phyloP scores from a whole-genome alignment of 805 yeast genomes.

The Pichia californica region DNA sequence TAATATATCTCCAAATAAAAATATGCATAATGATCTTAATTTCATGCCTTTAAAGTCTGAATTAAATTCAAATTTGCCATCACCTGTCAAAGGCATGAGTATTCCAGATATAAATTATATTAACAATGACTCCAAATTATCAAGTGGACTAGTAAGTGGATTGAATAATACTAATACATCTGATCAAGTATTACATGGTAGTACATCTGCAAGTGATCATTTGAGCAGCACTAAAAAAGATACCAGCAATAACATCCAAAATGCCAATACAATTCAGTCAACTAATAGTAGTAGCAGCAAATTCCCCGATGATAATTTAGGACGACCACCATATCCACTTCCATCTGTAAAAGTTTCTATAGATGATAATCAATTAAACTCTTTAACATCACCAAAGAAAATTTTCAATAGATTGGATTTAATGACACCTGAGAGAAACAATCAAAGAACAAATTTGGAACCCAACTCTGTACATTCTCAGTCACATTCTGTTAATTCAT shows the following conservation, averaged over 20 bases:
- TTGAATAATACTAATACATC: slow-evolving; percentile 18
- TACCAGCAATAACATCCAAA: too few relatives aligned
- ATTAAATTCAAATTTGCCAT: slow-evolving; percentile 7
- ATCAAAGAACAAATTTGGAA: slow-evolving; percentile 22
- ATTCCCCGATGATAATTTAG: not conserved
- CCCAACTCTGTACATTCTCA: slow-evolving; percentile 29
- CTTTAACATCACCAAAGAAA: slow-evolving; percentile 28
- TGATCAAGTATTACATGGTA: slow-evolving; percentile 6
- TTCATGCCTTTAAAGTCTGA: slow-evolving; percentile 17
- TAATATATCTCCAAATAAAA: slow-evolving; percentile 1
- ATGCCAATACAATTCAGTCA: not conserved
- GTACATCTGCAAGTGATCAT: not conserved
- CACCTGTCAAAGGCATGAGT: slow-evolving; percentile 15
- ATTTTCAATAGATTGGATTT: slow-evolving; percentile 49
- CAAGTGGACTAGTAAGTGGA: slow-evolving; percentile 12
- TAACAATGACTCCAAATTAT: slow-evolving; percentile 6
- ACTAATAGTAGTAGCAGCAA: not conserved
- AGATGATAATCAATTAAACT: not conserved
- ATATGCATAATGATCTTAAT: slow-evolving; percentile 22
- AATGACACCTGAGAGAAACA: slow-evolving; percentile 57
- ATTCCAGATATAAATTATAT: slow-evolving; percentile 14
- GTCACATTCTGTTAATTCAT: slow-evolving; percentile 43
- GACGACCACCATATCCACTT: slow-evolving; percentile 3
- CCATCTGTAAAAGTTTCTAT: not conserved
- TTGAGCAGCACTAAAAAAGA: not conserved